Evolutionary conservation across 2,329 filamentous ascomycete genomes (phyloP).

Genomic region (Niveomyces coronatus): DNA sequence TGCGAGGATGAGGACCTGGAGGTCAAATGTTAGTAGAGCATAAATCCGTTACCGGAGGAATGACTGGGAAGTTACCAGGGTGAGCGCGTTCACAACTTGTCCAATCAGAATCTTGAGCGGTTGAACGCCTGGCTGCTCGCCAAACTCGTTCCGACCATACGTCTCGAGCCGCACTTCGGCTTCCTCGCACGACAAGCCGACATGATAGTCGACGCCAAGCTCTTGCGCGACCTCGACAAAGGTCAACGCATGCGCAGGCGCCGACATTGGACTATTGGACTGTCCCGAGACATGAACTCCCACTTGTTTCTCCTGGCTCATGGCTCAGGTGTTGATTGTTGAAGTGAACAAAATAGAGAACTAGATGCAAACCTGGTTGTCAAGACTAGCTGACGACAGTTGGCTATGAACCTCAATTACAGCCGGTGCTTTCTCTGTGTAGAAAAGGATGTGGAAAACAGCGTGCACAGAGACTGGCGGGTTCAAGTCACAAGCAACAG

Average conservation of each 20-base stretch:
- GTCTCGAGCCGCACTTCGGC: slow-evolving; percentile 43
- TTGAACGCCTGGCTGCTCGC: slow-evolving; percentile 48
- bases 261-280: slow-evolving; percentile 41
- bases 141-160: slow-evolving; percentile 53
- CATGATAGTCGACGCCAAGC: slow-evolving; percentile 42
- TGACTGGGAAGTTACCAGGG: slow-evolving; percentile 37
- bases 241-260: slow-evolving; percentile 53
- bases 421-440: no score
- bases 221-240: slow-evolving; percentile 41
- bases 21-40: neutral
- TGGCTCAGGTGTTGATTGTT: slow-evolving; percentile 11
- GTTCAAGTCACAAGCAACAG: no score
- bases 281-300: slow-evolving; percentile 22
- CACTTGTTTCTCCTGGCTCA: slow-evolving; percentile 17
- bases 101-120: slow-evolving; percentile 52
- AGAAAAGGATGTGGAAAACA: no score
- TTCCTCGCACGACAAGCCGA: slow-evolving; percentile 46
- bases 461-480: no score
- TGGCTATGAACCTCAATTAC: no score
- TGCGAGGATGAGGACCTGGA: slow-evolving; percentile 41
- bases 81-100: slow-evolving; percentile 61
- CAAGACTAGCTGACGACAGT: no score
- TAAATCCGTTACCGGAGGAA: neutral
- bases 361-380: no score
- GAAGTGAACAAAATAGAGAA: neutral